A percentile compares a stretch with the other conserved stretches of the same genome.
Conservation (phyloP, 2,329 filamentous ascomycete genomes). For the Herpotrichia juniperi region DNA sequence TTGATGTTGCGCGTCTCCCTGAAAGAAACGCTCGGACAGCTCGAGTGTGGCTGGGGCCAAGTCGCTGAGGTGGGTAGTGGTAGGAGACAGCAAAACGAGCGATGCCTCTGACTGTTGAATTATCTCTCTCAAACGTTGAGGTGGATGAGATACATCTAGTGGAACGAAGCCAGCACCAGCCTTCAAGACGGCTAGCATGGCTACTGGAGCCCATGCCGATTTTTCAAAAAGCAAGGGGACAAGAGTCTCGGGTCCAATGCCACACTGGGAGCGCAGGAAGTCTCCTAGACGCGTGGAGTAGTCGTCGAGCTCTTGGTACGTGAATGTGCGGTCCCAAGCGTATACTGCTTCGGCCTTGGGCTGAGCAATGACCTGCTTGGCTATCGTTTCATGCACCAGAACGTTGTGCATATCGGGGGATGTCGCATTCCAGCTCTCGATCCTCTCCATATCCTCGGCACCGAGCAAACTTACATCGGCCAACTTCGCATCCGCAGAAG, state of each 20-base stretch:
- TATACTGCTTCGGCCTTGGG: conserved; percentile 25
- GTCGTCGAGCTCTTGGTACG: not conserved
- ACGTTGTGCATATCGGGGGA: conserved; percentile 17
- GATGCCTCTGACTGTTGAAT: conserved; percentile 32
- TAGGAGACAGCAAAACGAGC: conserved; percentile 32
- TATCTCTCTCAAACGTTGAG: conserved; percentile 30
- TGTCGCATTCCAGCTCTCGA: conserved; percentile 27
- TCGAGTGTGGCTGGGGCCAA: conserved; percentile 24
- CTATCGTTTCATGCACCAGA: conserved; percentile 26
- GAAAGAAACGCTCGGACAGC: too few relatives aligned
- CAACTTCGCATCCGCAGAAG: too few relatives aligned
- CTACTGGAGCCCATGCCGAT: conserved; percentile 43
- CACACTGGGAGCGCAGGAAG: conserved; percentile 20
- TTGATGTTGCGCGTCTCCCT: too few relatives aligned
- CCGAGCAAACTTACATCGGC: too few relatives aligned
- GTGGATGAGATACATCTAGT: conserved; percentile 31
- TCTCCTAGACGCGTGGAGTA: not conserved
- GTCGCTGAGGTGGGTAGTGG: conserved; percentile 18
- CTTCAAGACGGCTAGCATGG: conserved; percentile 43
- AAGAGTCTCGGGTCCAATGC: conserved; percentile 38
- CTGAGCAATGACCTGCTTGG: conserved; percentile 5
- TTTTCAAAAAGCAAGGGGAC: conserved; percentile 44
- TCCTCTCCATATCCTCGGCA: too few relatives aligned
- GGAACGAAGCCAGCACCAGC: conserved; percentile 41
- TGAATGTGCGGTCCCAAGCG: not conserved